phyloP scores from a whole-genome alignment of 1,284 basidiomycete genomes.

The Abortiporus biennis region DNA sequence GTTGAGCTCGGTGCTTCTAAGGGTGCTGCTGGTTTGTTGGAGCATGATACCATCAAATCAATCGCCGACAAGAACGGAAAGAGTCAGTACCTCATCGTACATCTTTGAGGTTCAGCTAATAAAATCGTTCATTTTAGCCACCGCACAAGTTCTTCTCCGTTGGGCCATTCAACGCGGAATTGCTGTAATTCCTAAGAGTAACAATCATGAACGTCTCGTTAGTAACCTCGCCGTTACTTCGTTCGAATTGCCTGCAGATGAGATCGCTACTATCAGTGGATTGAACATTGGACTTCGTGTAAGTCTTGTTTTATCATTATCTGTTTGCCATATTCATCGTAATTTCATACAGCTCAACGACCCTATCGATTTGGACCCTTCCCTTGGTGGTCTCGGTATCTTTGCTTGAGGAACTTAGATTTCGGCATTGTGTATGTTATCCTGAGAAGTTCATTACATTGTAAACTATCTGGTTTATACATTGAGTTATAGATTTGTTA shows the following conservation, averaged over 20 bases:
- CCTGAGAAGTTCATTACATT: no score
- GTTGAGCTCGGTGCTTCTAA: constrained; percentile 56
- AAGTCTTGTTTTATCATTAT: constrained; percentile 16
- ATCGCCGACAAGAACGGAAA: constrained; percentile 50
- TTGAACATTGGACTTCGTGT: constrained; percentile 65
- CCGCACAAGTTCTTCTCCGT: constrained; percentile 65
- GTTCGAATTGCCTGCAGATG: constrained; percentile 55
- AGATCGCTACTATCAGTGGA: constrained; percentile 52
- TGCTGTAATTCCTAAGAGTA: constrained; percentile 77
- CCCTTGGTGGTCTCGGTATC: constrained; percentile 57
- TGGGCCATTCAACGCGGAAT: constrained; percentile 76
- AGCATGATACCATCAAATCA: constrained; percentile 38
- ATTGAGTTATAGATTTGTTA: no score
- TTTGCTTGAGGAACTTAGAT: background rate
- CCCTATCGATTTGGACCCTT: constrained; percentile 58
- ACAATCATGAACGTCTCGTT: constrained; percentile 42
- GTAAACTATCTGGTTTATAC: no score
- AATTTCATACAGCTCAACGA: constrained; percentile 51
- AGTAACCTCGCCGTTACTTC: constrained; percentile 55
- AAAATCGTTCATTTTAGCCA: constrained; percentile 33
- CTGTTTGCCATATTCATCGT: background rate
- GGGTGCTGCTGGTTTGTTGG: constrained; percentile 43
- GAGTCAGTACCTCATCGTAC: constrained; percentile 34
- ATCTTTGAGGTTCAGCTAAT: constrained; percentile 12
- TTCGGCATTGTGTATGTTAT: background rate